A percentile compares a stretch with the other conserved stretches of the same genome.
phyloP scores from a whole-genome alignment of 257 asterid species.

The Euphrasia confusa region DNA sequence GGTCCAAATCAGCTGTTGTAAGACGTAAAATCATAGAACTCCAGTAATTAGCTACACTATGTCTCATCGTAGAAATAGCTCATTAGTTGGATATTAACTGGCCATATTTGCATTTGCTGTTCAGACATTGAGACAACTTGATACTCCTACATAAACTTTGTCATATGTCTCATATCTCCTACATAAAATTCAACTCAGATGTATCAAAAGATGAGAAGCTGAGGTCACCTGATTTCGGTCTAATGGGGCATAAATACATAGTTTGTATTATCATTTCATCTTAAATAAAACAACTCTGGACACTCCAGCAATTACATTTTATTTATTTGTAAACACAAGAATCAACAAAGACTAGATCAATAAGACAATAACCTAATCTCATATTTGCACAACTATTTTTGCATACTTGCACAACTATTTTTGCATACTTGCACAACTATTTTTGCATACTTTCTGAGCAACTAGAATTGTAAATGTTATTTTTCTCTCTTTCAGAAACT shows the following conservation, averaged over 20 bases:
- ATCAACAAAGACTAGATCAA: no score
- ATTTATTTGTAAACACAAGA: no score
- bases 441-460: not conserved
- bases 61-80: constrained; percentile 7
- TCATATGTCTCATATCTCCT: constrained; percentile 1
- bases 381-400: constrained; percentile 5
- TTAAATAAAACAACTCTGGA: no score
- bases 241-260: not conserved
- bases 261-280: not conserved
- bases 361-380: no score
- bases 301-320: no score
- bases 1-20: not conserved
- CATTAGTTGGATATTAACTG: not conserved
- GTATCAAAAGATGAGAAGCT: constrained; percentile 10
- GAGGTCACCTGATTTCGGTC: not conserved
- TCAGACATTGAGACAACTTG: not conserved
- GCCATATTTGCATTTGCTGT: not conserved
- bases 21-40: constrained; percentile 4
- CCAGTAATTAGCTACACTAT: constrained; percentile 1
- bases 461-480: no score
- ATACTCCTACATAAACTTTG: not conserved
- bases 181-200: constrained; percentile 2
- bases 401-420: not conserved
- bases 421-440: not conserved
- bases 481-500: no score